Evolutionary conservation across 495 filamentous ascomycete species (phyloP).

Genomic region (Sordaria brevicollis): DNA sequence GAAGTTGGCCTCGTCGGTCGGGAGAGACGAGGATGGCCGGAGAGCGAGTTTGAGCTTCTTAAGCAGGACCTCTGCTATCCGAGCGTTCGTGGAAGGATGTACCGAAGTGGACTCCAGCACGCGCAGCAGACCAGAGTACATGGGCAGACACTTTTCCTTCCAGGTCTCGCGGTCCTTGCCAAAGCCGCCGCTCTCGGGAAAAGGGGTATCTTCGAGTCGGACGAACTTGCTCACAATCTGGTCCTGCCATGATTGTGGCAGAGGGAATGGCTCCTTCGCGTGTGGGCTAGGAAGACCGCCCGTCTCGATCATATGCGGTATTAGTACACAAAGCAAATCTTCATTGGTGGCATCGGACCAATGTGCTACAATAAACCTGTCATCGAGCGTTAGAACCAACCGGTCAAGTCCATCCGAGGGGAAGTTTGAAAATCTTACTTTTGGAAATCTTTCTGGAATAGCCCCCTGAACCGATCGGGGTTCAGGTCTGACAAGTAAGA

Average conservation of each 20-base stretch:
- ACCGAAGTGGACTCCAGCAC: conserved; percentile 37
- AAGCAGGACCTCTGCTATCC: conserved; percentile 44
- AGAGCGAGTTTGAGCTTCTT: conserved; percentile 47
- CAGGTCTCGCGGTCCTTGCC: conserved; percentile 42
- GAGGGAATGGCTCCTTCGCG: conserved; percentile 45
- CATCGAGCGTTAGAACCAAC: conserved; percentile 11
- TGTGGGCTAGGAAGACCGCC: conserved; percentile 35
- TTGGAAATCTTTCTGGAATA: conserved; percentile 73
- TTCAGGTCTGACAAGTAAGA: conserved; percentile 64
- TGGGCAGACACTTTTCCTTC: conserved; percentile 44
- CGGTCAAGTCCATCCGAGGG: neutral
- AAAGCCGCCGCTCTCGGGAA: conserved; percentile 43
- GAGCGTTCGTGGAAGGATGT: conserved; percentile 42
- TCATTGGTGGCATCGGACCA: conserved; percentile 57
- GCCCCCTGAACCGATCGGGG: conserved; percentile 60
- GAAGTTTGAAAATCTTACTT: conserved; percentile 36
- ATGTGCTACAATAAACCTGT: conserved; percentile 59
- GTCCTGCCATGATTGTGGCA: conserved; percentile 59
- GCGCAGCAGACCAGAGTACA: conserved; percentile 43
- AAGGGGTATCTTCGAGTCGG: conserved; percentile 41
- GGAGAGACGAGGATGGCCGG: conserved; percentile 42
- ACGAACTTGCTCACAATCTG: conserved; percentile 57
- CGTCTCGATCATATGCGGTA: conserved; percentile 56
- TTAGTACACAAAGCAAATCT: conserved; percentile 53
- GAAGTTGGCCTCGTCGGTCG: conserved; percentile 46